Conservation (phyloP, 1,284 basidiomycete genomes). For the Phellopilus nigrolimitatus region DNA sequence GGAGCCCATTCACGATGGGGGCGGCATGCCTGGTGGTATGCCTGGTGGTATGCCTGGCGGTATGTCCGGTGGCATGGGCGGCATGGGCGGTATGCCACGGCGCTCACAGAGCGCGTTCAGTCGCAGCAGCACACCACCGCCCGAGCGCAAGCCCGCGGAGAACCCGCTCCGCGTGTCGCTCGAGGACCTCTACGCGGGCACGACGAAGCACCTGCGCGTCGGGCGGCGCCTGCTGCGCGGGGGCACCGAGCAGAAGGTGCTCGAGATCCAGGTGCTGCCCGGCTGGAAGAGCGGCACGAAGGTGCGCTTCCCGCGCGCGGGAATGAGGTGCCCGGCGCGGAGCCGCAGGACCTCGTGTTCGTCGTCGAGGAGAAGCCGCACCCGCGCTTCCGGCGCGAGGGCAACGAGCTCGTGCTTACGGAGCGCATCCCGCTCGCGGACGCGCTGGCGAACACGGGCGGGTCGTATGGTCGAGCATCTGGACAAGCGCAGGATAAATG, state of each 20-base stretch:
- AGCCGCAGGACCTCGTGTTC: conserved; percentile 84
- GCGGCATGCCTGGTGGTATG: no score
- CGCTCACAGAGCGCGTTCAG: conserved; percentile 18
- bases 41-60: conserved; percentile 61
- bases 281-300: conserved; percentile 91
- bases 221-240: conserved; percentile 72
- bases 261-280: conserved; percentile 85
- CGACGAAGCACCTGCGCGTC: conserved; percentile 88
- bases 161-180: conserved; percentile 82
- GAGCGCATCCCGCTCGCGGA: conserved; percentile 76
- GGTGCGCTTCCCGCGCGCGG: conserved; percentile 85
- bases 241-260: conserved; percentile 81
- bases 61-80: conserved; percentile 26
- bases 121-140: conserved; percentile 27
- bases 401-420: conserved; percentile 67
- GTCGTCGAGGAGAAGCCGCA: conserved; percentile 91
- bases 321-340: conserved; percentile 74
- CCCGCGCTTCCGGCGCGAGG: conserved; percentile 67
- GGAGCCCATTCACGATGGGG: conserved; percentile 34
- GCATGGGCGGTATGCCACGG: conserved; percentile 20
- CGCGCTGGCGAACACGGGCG: conserved; percentile 60
- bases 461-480: conserved; percentile 59
- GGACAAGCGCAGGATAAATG: conserved; percentile 74
- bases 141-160: conserved; percentile 44
- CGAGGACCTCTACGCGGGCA: conserved; percentile 87